A percentile compares a stretch with the other conserved stretches of the same genome.
Evolutionary conservation across 768 basidiomycete species (phyloP).

Genomic region (Phaeotremella fagi): DNA sequence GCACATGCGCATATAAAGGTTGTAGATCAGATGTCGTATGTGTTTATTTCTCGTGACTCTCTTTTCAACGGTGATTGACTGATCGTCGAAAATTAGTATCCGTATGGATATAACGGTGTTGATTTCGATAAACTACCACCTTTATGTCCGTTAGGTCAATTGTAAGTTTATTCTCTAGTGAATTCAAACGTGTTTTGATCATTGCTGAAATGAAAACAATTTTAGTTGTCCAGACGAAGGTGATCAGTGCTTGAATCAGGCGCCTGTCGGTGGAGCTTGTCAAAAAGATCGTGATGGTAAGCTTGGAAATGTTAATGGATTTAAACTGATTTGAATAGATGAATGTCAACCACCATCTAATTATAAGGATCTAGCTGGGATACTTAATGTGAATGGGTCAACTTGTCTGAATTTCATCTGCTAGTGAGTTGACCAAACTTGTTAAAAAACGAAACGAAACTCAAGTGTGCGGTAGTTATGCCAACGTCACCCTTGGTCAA

Average conservation of each 20-base stretch:
- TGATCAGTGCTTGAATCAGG: conserved; percentile 60
- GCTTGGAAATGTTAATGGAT: conserved; percentile 17
- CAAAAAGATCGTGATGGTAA: conserved; percentile 82
- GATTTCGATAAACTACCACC: conserved; percentile 54
- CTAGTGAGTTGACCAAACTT: conserved; percentile 55
- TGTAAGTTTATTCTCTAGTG: conserved; percentile 45
- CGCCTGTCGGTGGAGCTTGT: conserved; percentile 64
- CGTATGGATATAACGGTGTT: conserved; percentile 44
- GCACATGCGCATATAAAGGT: conserved; percentile 59
- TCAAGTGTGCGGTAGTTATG: conserved; percentile 57
- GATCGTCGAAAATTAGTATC: too few relatives aligned
- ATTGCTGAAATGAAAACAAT: too few relatives aligned
- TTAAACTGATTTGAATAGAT: conserved; percentile 53
- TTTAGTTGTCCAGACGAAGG: conserved; percentile 74
- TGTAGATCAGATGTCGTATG: conserved; percentile 75
- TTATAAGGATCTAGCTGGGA: conserved; percentile 53
- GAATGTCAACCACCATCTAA: conserved; percentile 70
- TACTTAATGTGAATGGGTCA: conserved; percentile 72
- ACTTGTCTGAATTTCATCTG: conserved; percentile 77
- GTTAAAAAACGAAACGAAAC: conserved; percentile 1
- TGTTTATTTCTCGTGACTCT: too few relatives aligned
- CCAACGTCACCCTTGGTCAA: conserved; percentile 65
- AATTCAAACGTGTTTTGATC: too few relatives aligned
- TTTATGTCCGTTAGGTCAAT: conserved; percentile 60
- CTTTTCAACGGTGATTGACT: too few relatives aligned